phyloP scores from a whole-genome alignment of 306 rosid species.

The Heteromeles arbutifolia region DNA sequence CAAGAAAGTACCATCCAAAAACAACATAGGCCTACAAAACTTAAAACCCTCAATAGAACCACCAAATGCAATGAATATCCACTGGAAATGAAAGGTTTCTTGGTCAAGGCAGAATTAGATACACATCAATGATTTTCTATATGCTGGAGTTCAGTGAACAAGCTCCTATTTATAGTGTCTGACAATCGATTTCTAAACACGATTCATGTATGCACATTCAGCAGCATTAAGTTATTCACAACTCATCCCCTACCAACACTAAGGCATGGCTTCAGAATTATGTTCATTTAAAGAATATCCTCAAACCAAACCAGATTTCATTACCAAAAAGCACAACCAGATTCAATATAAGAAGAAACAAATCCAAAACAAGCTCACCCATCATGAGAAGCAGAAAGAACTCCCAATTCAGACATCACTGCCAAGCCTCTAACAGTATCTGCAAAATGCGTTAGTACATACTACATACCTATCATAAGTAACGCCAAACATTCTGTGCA shows the following conservation, averaged over 20 bases:
- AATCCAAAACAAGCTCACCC: slow-evolving; percentile 47
- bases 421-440: slow-evolving; percentile 94
- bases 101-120: background rate
- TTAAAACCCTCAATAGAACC: too few species aligned
- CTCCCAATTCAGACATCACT: slow-evolving; percentile 72
- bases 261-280: too few species aligned
- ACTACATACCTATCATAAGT: slow-evolving; percentile 12
- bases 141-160: background rate
- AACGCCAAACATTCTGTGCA: slow-evolving; percentile 4
- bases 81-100: too few species aligned
- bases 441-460: slow-evolving; percentile 34
- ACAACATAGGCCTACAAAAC: too few species aligned
- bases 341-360: background rate
- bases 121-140: background rate
- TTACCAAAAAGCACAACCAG: background rate
- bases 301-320: background rate
- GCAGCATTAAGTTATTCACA: too few species aligned
- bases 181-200: background rate
- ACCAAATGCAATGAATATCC: too few species aligned
- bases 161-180: background rate
- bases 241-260: too few species aligned
- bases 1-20: too few species aligned
- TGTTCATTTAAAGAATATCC: too few species aligned
- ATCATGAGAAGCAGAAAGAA: slow-evolving; percentile 96
- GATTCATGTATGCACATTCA: background rate